Conservation (phyloP, 1,284 basidiomycete species). For the Microbotryomycetes sp. region DNA sequence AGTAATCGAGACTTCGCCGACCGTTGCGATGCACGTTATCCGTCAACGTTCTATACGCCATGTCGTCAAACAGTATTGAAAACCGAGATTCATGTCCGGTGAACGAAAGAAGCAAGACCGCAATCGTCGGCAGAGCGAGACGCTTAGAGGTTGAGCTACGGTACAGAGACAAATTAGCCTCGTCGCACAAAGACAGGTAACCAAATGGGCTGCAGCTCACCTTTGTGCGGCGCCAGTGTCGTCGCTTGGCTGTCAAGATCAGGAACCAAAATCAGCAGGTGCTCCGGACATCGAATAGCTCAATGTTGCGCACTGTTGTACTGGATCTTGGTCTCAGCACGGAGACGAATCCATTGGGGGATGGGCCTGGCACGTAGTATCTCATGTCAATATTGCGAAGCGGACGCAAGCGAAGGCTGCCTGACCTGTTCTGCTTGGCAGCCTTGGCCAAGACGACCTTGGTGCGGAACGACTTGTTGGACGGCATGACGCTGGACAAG, state of each 20-base stretch:
- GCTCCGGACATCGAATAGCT: neutral
- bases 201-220: slow-evolving; percentile 21
- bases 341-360: slow-evolving; percentile 35
- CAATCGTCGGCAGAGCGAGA: neutral
- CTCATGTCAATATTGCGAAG: neutral
- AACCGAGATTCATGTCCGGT: no score
- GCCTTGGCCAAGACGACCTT: slow-evolving; percentile 98
- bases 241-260: slow-evolving; percentile 24
- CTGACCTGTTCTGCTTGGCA: slow-evolving; percentile 85
- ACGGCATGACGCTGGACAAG: slow-evolving; percentile 53
- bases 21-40: no score
- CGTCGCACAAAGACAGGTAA: neutral
- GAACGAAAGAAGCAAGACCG: no score
- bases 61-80: no score
- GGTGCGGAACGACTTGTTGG: slow-evolving; percentile 94
- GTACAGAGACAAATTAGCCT: neutral
- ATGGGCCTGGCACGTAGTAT: slow-evolving; percentile 25
- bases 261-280: neutral
- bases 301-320: slow-evolving; percentile 28
- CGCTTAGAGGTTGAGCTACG: slow-evolving; percentile 10
- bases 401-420: no score
- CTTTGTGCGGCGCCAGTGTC: slow-evolving; percentile 37
- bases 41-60: no score
- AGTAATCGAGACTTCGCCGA: no score
- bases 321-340: slow-evolving; percentile 35